These are phyloP conservation scores for Taiozyma sp. DNA, from an alignment of 1,139 yeast species.

Conservation along the genomic window DNA sequence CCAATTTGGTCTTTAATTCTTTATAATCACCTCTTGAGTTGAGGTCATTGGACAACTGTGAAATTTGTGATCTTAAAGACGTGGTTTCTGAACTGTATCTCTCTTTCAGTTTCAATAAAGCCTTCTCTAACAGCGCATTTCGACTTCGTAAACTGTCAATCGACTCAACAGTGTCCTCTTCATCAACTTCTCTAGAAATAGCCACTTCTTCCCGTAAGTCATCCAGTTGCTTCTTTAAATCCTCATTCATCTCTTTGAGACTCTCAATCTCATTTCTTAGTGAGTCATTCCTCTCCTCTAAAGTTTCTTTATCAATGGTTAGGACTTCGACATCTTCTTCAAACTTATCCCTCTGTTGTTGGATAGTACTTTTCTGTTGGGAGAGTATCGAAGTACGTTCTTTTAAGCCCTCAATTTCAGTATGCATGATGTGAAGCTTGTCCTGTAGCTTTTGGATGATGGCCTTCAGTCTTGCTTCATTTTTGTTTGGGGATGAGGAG, in stretches of 20 bases:
- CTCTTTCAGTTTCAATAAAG: conserved; percentile 31
- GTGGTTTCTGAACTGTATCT: conserved; percentile 26
- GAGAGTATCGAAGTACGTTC: not conserved
- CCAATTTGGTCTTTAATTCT: conserved; percentile 25
- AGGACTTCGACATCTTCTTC: conserved; percentile 48
- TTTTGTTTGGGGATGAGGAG: not conserved
- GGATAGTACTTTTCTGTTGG: not conserved
- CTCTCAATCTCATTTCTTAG: conserved; percentile 36
- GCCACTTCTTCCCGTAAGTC: conserved; percentile 23
- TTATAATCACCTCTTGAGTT: conserved; percentile 1
- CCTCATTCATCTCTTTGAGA: conserved; percentile 31
- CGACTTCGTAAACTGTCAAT: conserved; percentile 10
- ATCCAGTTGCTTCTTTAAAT: conserved; percentile 30
- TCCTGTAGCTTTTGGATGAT: conserved; percentile 44
- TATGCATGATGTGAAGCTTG: conserved; percentile 31
- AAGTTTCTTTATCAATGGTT: conserved; percentile 49
- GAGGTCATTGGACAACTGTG: conserved; percentile 19
- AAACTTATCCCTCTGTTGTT: conserved; percentile 7
- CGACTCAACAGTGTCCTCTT: conserved; percentile 15
- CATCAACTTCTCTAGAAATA: conserved; percentile 3
- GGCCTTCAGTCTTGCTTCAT: conserved; percentile 26
- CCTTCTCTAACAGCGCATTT: conserved; percentile 35
- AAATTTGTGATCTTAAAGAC: conserved; percentile 24
- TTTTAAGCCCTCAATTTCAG: conserved; percentile 17
- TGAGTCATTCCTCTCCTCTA: conserved; percentile 37